phyloP scores from a whole-genome alignment of 176 grass and related monocot species.

The Thinopyrum elongatum region DNA sequence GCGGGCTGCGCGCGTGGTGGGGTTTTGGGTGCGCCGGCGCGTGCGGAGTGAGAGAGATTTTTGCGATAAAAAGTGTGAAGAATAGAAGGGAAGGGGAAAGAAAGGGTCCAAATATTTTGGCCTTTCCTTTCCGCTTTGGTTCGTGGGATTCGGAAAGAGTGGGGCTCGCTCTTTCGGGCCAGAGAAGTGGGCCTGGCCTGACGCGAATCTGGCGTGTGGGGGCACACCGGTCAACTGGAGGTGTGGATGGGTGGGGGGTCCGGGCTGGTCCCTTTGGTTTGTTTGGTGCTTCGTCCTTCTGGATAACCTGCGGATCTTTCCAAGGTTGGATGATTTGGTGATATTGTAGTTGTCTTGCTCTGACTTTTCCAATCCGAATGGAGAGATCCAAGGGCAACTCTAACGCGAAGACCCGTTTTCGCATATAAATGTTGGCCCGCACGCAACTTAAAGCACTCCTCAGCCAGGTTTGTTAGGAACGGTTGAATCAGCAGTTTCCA shows the following conservation, averaged over 20 bases:
- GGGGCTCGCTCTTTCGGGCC: neutral
- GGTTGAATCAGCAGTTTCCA: too few species aligned
- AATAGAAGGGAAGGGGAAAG: neutral
- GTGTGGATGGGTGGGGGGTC: neutral
- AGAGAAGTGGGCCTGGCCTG: neutral
- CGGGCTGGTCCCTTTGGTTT: neutral
- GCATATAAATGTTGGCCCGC: too few species aligned
- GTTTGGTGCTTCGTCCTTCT: neutral
- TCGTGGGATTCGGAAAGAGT: neutral
- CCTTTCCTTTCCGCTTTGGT: neutral
- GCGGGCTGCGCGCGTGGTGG: neutral
- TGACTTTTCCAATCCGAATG: too few species aligned
- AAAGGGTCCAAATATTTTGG: conserved; percentile 23
- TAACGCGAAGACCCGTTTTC: too few species aligned
- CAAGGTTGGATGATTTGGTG: too few species aligned
- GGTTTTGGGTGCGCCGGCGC: neutral
- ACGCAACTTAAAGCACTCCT: too few species aligned
- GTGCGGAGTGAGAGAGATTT: neutral
- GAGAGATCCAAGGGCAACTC: too few species aligned
- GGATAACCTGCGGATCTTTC: neutral
- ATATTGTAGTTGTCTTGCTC: too few species aligned
- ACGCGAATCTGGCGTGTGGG: neutral
- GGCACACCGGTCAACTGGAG: neutral
- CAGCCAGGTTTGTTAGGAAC: too few species aligned
- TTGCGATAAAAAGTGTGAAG: neutral